Base-by-base conservation (phyloP, 2,329 filamentous ascomycete species). In the Scedosporium apiospermum region DNA sequence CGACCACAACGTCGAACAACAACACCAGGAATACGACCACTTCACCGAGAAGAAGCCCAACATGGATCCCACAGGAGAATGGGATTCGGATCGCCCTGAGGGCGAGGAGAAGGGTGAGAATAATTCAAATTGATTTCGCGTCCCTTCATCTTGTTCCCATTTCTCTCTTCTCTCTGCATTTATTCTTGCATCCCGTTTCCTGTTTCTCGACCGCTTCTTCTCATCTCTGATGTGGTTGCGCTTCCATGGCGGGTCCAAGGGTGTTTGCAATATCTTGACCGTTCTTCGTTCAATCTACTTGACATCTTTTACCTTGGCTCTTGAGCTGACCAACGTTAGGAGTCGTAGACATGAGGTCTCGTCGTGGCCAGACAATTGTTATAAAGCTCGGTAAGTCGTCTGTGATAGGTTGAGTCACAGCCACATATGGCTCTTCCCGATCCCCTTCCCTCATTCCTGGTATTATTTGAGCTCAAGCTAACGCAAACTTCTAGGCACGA, bases 321-420 rank as follows among this genome's bases (percentile, higher is more conserved):
- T 14, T 16, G 23, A 7, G 21, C 46, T 57, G 60, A 62, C 49
- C 21, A 14, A 57, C 38, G 16, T 34, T n/a, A 4, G 18, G 46
- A 18, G 46, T 27, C 51, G 60, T 51, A 82, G 83, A 74, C 67
- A 90, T 89, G 87, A 90, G 86, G 78, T 78, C 76, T 51, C 75
- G 76, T 62, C 88, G 85, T 72, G 81, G 85, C 70, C 81, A 91
- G 67, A 91, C 87, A 62, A 84, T 95, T 66, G 90, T 96, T 69
- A 93, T 96, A 70, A 96, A 96, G 79, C 84, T 96, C 66, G 91
- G 91, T 95, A 82, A 73, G 82, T 74, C 27, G n/a, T n/a, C 27
- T 34, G 10, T 53, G 44, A 49, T n/a, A 23, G 44, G 21, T 18
- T 49, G 44, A 49, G 44, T 21, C 44, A 18, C 44, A 49, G 6